Evolutionary conservation across 2,329 filamentous ascomycete genomes (phyloP), one percentile per base, ranked within the genome.

Genomic region (Arthrobotrys pseudoclavata): DNA sequence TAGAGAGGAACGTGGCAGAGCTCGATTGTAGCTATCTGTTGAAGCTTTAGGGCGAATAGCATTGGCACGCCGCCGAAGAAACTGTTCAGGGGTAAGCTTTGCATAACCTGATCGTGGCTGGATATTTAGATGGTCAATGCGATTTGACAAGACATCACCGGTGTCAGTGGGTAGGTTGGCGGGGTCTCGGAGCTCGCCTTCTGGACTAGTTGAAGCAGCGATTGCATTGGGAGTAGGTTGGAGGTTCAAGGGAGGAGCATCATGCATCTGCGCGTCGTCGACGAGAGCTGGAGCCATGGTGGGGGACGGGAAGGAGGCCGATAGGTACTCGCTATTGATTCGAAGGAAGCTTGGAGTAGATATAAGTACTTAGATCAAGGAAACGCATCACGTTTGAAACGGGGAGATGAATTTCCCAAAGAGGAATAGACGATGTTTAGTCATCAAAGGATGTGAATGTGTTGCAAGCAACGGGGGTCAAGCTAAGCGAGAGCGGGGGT

Each of bases 1-100:
- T 0, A 92, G 85, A 26, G 89, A 84, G 1, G 84, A 83, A 26
- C 84, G 78, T 0, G 85, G 84, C n/a, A 86, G 82, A 9, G 84
- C 84, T 10, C 31, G 48, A 3, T 18, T 3, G 29, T 26, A 48
- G 26, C 55, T 84, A 85, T 70, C 84, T 84, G 22, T 45, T 13
- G 31, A 52, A 26, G 15, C 29, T 7, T 52, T 67, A 9, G 52
- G 24, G 13, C 18, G 34, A 34, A 42, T 12, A 64, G 57, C 72
- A 31, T 52, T 47, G 1, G 55, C 26, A 4, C 72, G 45, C 15
- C 72, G 48, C 22, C 47, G 42, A 3, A 69, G 37, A 20, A 70
- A 76, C 24, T 67, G 48, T 7, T 76, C 66, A 13, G 66, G 60
- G 15, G 66, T 60, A 6, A 76, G 61, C 24, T 60, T 76, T 3